Conservation (phyloP, 1,284 basidiomycete species). For the Naganishia cerealis region DNA sequence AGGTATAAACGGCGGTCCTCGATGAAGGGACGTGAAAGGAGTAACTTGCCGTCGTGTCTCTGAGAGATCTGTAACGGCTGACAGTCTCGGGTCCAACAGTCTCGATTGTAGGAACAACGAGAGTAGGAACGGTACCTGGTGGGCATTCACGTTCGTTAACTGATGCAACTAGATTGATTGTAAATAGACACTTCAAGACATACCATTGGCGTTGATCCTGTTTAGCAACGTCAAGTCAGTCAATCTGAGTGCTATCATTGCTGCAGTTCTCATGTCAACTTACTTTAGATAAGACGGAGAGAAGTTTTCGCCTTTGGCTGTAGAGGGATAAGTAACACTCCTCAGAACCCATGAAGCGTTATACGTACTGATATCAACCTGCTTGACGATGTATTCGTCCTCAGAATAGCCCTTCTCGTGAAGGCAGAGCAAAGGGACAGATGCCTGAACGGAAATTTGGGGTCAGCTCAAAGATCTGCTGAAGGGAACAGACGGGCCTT, state of each 20-base stretch:
- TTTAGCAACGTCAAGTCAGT: conserved; percentile 56
- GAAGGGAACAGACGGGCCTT: background rate
- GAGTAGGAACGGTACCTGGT: conserved; percentile 74
- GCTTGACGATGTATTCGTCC: conserved; percentile 51
- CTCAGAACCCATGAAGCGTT: background rate
- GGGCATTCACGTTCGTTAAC: background rate
- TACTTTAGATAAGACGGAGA: conserved; percentile 53
- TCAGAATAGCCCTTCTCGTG: conserved; percentile 55
- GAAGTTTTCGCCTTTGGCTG: conserved; percentile 57
- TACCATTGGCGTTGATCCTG: conserved; percentile 74
- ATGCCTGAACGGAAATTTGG: conserved; percentile 21
- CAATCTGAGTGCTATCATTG: background rate
- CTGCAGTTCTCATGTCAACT: conserved; percentile 24
- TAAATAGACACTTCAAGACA: background rate
- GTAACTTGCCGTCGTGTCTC: conserved; percentile 66
- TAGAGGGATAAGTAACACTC: background rate
- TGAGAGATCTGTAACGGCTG: conserved; percentile 75
- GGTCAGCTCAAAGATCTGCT: background rate
- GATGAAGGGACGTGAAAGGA: conserved; percentile 6
- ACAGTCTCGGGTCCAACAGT: conserved; percentile 70
- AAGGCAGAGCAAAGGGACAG: conserved; percentile 52
- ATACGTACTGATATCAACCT: conserved; percentile 51
- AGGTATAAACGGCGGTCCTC: background rate
- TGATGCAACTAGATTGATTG: background rate
- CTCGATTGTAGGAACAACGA: conserved; percentile 76